A percentile compares a stretch with the other conserved stretches of the same genome.
Evolutionary conservation across 345 rosid genomes (phyloP).

Genomic region (Citrus australasica): DNA sequence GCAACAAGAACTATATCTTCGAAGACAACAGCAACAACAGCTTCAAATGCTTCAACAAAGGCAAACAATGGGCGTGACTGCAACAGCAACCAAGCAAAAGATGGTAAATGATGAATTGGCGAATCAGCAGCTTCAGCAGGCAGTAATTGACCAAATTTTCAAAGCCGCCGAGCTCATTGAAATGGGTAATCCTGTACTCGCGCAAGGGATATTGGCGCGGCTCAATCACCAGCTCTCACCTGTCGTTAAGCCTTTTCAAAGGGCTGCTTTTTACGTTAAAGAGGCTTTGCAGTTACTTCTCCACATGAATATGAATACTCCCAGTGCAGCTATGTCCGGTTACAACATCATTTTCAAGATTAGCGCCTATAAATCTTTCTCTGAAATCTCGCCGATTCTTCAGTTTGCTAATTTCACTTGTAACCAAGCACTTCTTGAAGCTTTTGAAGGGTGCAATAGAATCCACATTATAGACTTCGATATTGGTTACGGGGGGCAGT

Average conservation of each 20-base stretch:
- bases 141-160: constrained; percentile 67
- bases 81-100: constrained; percentile 28
- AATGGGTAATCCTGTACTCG: constrained; percentile 69
- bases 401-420: constrained; percentile 86
- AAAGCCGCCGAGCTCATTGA: constrained; percentile 89
- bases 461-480: constrained; percentile 90
- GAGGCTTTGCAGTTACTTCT: constrained; percentile 71
- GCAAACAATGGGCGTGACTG: constrained; percentile 19
- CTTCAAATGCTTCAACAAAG: constrained; percentile 40
- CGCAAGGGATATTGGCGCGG: constrained; percentile 98
- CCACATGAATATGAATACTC: constrained; percentile 22
- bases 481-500: constrained; percentile 83
- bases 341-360: constrained; percentile 60
- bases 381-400: constrained; percentile 79
- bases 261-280: constrained; percentile 78
- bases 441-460: constrained; percentile 47
- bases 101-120: constrained; percentile 40
- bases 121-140: constrained; percentile 66
- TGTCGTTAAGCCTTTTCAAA: constrained; percentile 63
- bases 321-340: constrained; percentile 31
- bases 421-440: constrained; percentile 81
- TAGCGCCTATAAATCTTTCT: constrained; percentile 80
- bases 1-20: constrained; percentile 40
- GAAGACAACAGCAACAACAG: constrained; percentile 24
- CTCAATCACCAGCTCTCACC: constrained; percentile 92